Evolutionary conservation across 2,329 filamentous ascomycete species (phyloP).

Genomic region (Pseudogymnoascus sp.): DNA sequence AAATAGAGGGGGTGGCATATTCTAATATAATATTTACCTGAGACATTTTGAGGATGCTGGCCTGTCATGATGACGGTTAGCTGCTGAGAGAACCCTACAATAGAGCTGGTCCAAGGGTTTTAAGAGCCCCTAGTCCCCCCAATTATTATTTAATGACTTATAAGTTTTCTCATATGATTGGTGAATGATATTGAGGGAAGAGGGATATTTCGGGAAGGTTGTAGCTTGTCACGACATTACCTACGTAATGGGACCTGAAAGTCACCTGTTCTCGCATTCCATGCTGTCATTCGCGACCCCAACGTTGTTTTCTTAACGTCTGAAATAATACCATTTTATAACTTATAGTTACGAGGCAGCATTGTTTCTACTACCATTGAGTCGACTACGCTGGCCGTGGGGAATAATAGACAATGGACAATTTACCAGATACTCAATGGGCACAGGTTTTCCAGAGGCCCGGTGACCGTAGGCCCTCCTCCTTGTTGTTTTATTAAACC

Average conservation of each 20-base stretch:
- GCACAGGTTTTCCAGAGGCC: background rate
- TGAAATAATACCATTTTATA: background rate
- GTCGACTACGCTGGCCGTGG: background rate
- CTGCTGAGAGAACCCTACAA: background rate
- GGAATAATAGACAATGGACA: conserved; percentile 5
- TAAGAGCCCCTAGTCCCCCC: background rate
- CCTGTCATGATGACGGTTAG: background rate
- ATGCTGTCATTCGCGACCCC: background rate
- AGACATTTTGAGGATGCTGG: background rate
- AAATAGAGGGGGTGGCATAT: background rate
- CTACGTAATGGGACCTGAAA: background rate
- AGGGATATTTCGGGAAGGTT: background rate
- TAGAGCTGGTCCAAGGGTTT: background rate
- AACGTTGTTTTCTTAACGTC: background rate
- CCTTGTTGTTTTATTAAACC: too few relatives aligned
- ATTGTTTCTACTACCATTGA: background rate
- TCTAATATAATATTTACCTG: background rate
- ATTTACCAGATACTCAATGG: background rate
- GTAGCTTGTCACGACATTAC: background rate
- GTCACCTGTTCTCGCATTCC: background rate
- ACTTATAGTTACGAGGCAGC: background rate
- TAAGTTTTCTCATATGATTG: background rate
- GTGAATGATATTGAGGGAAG: background rate
- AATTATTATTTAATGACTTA: background rate
- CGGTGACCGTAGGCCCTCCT: background rate